phyloP scores from a whole-genome alignment of 805 yeast species.

The Komagataella pseudopastoris region DNA sequence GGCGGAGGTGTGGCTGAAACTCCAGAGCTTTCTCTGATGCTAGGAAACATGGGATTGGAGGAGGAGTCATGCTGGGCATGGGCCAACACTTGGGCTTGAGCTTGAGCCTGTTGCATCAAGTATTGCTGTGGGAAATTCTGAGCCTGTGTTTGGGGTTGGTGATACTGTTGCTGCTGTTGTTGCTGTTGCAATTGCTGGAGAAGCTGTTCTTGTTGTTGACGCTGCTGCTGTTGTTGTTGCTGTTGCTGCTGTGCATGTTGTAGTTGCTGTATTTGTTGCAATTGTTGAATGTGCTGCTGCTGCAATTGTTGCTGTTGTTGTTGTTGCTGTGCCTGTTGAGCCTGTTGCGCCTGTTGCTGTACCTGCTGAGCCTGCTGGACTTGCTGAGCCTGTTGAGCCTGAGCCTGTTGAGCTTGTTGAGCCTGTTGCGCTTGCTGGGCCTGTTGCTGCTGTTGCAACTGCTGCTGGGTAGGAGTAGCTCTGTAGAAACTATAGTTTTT shows the following conservation, averaged over 20 bases:
- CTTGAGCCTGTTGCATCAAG: constrained; percentile 5
- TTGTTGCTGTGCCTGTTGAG: background rate
- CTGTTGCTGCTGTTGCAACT: constrained; percentile 3
- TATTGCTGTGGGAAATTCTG: background rate
- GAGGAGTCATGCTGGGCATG: constrained; percentile 6
- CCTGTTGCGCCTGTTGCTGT: background rate
- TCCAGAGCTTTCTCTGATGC: constrained; percentile 18
- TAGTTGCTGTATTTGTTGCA: constrained; percentile 17
- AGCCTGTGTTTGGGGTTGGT: constrained; percentile 10
- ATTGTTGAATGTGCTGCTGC: constrained; percentile 10
- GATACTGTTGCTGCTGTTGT: constrained; percentile 19
- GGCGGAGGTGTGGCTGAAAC: constrained; percentile 51
- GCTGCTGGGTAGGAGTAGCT: constrained; percentile 1
- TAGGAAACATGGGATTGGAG: constrained; percentile 7
- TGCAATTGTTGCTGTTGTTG: constrained; percentile 15
- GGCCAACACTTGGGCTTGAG: constrained; percentile 11
- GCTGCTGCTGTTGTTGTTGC: constrained; percentile 13
- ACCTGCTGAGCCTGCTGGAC: constrained; percentile 1
- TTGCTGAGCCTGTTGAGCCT: background rate
- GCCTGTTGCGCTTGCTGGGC: constrained; percentile 6
- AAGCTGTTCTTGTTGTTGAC: constrained; percentile 7
- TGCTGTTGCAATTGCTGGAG: constrained; percentile 14
- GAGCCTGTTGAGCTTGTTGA: constrained; percentile 1
- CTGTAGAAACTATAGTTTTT: constrained; percentile 14
- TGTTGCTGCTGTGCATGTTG: constrained; percentile 2